Conservation (phyloP, 176 grass and related monocot genomes). For the Melocanna baccifera region DNA sequence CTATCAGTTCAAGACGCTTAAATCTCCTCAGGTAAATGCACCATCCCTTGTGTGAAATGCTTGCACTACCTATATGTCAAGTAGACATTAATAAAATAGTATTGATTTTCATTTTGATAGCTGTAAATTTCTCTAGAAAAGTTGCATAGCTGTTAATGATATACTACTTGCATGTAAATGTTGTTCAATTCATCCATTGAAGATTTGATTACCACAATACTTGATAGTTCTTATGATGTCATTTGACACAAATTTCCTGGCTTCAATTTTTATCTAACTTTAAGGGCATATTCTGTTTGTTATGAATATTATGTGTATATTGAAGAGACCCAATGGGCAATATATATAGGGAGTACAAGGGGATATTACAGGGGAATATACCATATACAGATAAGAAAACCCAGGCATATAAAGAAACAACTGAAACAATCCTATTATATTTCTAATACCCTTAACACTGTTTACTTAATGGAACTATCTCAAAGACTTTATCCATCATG, state of each 20-base stretch:
- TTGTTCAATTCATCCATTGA: background rate
- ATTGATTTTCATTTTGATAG: background rate
- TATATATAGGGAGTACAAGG: no score
- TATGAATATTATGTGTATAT: no score
- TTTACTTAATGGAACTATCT: constrained; percentile 4
- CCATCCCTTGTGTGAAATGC: constrained; percentile 5
- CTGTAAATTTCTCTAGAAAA: background rate
- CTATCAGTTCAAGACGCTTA: constrained; percentile 76
- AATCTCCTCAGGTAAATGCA: constrained; percentile 84
- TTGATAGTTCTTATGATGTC: background rate
- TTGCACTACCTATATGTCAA: background rate
- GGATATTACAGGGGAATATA: no score
- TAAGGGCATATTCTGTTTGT: background rate
- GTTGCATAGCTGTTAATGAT: background rate
- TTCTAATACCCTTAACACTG: no score
- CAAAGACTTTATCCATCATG: background rate
- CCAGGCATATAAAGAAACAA: no score
- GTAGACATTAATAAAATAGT: constrained; percentile 15
- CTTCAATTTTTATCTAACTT: background rate
- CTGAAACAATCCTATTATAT: no score
- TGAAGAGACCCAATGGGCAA: no score
- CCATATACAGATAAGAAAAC: no score
- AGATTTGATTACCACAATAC: background rate
- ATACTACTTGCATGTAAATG: constrained; percentile 2
- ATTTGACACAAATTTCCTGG: background rate